Conservation (phyloP, 164 flowering plant genomes). For the Chimonanthus praecox region DNA sequence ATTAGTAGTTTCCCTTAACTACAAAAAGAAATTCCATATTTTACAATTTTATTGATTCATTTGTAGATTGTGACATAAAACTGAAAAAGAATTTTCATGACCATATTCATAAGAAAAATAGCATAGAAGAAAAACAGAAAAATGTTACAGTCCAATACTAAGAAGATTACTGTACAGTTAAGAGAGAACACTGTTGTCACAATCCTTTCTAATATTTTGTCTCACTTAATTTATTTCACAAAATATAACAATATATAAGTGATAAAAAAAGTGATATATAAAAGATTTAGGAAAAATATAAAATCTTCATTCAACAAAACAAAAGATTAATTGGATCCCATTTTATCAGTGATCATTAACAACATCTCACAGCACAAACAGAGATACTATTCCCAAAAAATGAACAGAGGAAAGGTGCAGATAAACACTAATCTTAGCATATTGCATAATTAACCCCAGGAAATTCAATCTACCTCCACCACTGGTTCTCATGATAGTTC, state of each 20-base stretch:
- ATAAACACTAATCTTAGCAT: background rate
- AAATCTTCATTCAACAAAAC: too few relatives aligned
- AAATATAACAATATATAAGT: too few relatives aligned
- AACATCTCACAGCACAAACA: background rate
- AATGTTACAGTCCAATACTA: background rate
- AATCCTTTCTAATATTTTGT: background rate
- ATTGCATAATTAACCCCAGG: background rate
- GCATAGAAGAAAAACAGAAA: background rate
- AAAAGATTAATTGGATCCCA: too few relatives aligned
- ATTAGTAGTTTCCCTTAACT: background rate
- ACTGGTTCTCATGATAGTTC: conserved; percentile 50
- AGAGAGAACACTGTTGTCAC: background rate
- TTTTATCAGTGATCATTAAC: background rate
- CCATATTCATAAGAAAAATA: background rate
- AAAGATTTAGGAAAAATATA: too few relatives aligned
- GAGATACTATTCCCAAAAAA: background rate
- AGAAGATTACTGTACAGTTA: too few relatives aligned
- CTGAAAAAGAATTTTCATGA: background rate
- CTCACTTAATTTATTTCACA: background rate
- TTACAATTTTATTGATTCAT: background rate
- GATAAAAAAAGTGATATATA: too few relatives aligned
- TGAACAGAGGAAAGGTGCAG: background rate
- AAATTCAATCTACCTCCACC: conserved; percentile 48
- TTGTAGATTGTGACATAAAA: background rate
- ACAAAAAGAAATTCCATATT: background rate